Percentiles rank a stretch among this genome's conserved stretches.
phyloP scores from a whole-genome alignment of 805 yeast genomes.

The Nakazawaea wyomingensis region DNA sequence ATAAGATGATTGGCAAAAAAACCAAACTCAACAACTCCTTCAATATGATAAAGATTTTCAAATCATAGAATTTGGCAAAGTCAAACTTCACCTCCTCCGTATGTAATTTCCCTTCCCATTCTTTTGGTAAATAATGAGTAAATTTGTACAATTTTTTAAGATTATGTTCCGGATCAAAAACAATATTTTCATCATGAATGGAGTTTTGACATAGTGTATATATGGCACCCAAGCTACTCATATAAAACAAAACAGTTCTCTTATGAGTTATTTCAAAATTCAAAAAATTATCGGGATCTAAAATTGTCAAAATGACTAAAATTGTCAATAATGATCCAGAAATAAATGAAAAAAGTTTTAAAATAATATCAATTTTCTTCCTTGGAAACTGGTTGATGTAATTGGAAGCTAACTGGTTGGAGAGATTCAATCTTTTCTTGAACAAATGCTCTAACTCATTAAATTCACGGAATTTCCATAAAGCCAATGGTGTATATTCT shows the following conservation, averaged over 20 bases:
- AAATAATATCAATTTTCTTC: slow-evolving; percentile 51
- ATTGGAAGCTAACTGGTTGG: slow-evolving; percentile 72
- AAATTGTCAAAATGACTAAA: slow-evolving; percentile 65
- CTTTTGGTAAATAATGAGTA: slow-evolving; percentile 84
- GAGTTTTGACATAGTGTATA: slow-evolving; percentile 80
- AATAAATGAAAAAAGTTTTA: slow-evolving; percentile 64
- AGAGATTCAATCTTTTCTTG: slow-evolving; percentile 68
- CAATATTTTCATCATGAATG: slow-evolving; percentile 52
- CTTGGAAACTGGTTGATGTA: slow-evolving; percentile 92
- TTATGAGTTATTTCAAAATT: slow-evolving; percentile 84
- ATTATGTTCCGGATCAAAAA: slow-evolving; percentile 93
- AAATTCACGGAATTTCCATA: slow-evolving; percentile 91
- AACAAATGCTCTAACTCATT: slow-evolving; percentile 91
- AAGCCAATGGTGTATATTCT: slow-evolving; percentile 90
- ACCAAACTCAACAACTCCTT: slow-evolving; percentile 80
- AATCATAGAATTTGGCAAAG: slow-evolving; percentile 72
- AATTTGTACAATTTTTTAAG: slow-evolving; percentile 72
- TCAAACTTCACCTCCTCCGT: slow-evolving; percentile 80
- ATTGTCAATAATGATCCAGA: slow-evolving; percentile 90
- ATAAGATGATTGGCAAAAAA: slow-evolving; percentile 83
- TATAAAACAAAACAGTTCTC: slow-evolving; percentile 77
- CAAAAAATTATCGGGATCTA: slow-evolving; percentile 88
- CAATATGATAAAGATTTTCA: slow-evolving; percentile 63
- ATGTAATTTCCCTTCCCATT: slow-evolving; percentile 84
- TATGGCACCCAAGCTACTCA: slow-evolving; percentile 81